A percentile compares a stretch with the other conserved stretches of the same genome.
These are phyloP conservation scores for Phytophthora cajani DNA, from an alignment of 352 stramenopile species.

Conservation along the genomic window DNA sequence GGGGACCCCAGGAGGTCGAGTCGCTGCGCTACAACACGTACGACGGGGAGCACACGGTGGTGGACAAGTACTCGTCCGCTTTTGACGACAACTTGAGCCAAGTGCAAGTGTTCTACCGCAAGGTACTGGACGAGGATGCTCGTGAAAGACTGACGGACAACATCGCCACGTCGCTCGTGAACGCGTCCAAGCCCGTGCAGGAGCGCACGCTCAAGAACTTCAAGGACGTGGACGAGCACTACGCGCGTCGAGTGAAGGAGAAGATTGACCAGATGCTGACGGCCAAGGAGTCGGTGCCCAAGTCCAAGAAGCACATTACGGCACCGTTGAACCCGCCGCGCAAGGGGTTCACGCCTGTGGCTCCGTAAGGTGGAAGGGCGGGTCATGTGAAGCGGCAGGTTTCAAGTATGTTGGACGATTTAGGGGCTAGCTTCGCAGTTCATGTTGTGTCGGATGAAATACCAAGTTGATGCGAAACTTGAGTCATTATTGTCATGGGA, in stretches of 20 bases:
- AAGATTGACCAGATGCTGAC: conserved; percentile 46
- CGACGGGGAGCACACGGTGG: conserved; percentile 36
- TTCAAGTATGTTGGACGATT: neutral
- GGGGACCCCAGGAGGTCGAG: conserved; percentile 43
- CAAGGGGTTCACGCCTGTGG: conserved; percentile 40
- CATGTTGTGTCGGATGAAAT: conserved; percentile 4
- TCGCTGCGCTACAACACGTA: conserved; percentile 31
- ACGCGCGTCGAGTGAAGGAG: conserved; percentile 39
- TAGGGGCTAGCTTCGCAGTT: conserved; percentile 8
- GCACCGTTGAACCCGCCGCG: conserved; percentile 39
- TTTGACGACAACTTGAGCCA: conserved; percentile 86
- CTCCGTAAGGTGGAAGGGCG: conserved; percentile 21
- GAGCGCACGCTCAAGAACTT: conserved; percentile 45
- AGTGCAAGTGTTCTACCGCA: conserved; percentile 67
- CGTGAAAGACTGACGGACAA: conserved; percentile 76
- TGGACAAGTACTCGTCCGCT: conserved; percentile 58
- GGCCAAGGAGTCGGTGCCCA: conserved; percentile 23
- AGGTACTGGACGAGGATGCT: conserved; percentile 63
- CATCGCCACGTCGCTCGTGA: conserved; percentile 68
- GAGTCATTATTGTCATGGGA: neutral
- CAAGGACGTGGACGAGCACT: conserved; percentile 40
- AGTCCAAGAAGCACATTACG: conserved; percentile 40
- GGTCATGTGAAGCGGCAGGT: conserved; percentile 12
- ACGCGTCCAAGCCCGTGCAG: conserved; percentile 47
- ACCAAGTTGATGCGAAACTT: neutral